phyloP scores from a whole-genome alignment of 352 stramenopile genomes.

The Phytophthora aleatoria region DNA sequence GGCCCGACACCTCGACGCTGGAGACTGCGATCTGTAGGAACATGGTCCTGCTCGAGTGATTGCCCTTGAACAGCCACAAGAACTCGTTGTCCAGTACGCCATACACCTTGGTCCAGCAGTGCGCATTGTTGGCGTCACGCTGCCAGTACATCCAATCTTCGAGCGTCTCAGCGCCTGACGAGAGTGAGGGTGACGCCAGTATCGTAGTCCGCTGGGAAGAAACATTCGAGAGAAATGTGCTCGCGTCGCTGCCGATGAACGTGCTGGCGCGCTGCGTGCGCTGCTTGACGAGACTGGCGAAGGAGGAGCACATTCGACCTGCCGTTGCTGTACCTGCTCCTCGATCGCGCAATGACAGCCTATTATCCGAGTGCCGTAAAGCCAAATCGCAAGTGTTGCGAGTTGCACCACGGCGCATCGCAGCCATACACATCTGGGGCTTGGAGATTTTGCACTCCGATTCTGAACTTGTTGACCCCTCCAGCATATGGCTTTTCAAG shows the following conservation, averaged over 20 bases:
- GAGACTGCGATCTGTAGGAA: constrained; percentile 81
- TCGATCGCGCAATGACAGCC: not conserved
- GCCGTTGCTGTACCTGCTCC: constrained; percentile 3
- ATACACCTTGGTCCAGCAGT: constrained; percentile 87
- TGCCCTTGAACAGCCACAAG: constrained; percentile 78
- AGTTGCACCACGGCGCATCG: not conserved
- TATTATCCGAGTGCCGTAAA: constrained; percentile 11
- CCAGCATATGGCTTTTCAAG: constrained; percentile 19
- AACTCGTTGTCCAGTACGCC: constrained; percentile 82
- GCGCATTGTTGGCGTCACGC: constrained; percentile 61
- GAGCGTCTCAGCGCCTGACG: constrained; percentile 41
- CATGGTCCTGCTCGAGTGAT: constrained; percentile 56
- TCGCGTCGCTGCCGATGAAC: constrained; percentile 35
- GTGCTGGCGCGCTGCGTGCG: constrained; percentile 35
- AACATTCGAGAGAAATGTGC: constrained; percentile 40
- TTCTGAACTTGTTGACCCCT: constrained; percentile 25
- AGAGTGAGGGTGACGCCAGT: constrained; percentile 37
- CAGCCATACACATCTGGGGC: constrained; percentile 17
- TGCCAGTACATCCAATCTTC: constrained; percentile 89
- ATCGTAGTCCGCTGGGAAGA: constrained; percentile 57
- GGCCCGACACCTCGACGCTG: constrained; percentile 66
- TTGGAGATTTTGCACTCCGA: constrained; percentile 18
- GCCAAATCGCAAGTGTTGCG: constrained; percentile 23
- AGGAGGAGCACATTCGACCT: constrained; percentile 15
- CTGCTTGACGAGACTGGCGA: constrained; percentile 25